Conservation (phyloP, 768 basidiomycete genomes). For the Boletus vermiculosoides region DNA sequence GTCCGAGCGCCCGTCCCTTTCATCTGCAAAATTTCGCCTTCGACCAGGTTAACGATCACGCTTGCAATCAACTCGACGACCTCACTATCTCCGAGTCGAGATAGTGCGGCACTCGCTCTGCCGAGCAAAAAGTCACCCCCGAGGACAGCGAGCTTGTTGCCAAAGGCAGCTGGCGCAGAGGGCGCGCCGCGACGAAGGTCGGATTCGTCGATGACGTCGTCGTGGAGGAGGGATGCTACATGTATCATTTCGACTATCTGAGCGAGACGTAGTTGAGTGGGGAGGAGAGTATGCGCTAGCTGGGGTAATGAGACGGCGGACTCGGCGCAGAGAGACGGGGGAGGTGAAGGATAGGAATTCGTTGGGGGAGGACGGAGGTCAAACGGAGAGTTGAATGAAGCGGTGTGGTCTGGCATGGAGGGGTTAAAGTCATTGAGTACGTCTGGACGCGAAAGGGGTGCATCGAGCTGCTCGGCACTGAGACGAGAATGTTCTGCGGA, state of each 20-base stretch:
- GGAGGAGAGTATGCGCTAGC: constrained; percentile 47
- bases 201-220: constrained; percentile 80
- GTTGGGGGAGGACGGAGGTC: constrained; percentile 40
- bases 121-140: constrained; percentile 96
- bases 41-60: constrained; percentile 94
- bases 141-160: constrained; percentile 91
- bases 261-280: constrained; percentile 88
- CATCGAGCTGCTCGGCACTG: constrained; percentile 63
- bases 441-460: constrained; percentile 73
- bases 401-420: constrained; percentile 73
- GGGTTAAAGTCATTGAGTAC: constrained; percentile 93
- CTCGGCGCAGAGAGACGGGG: constrained; percentile 19
- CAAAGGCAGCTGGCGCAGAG: constrained; percentile 73
- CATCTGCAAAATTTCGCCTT: constrained; percentile 91
- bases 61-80: constrained; percentile 92
- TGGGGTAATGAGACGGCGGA: constrained; percentile 32
- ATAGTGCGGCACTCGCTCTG: constrained; percentile 82
- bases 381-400: constrained; percentile 63
- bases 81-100: constrained; percentile 81
- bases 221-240: constrained; percentile 89
- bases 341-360: constrained; percentile 27
- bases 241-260: constrained; percentile 99
- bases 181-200: constrained; percentile 67
- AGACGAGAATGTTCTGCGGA: constrained; percentile 59
- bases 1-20: constrained; percentile 11